Evolutionary conservation across 345 rosid genomes (phyloP).

Genomic region (Eucalyptus coolabah): DNA sequence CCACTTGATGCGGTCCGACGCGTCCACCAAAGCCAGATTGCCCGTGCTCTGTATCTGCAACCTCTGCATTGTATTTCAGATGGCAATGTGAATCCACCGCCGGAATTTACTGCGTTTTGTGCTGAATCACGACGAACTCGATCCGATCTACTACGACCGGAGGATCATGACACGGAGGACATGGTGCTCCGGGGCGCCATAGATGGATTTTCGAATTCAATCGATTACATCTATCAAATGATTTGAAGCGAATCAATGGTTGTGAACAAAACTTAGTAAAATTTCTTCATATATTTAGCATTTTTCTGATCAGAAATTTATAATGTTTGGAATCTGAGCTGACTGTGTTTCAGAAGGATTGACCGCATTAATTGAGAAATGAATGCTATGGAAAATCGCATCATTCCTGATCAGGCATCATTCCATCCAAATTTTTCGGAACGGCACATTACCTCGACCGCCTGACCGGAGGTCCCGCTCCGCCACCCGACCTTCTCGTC

Average conservation of each 20-base stretch:
- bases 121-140: neutral
- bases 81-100: neutral
- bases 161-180: neutral
- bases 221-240: neutral
- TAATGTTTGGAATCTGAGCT: neutral
- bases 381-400: neutral
- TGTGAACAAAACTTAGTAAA: neutral
- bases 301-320: neutral
- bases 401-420: neutral
- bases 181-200: neutral
- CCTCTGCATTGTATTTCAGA: conserved; percentile 34
- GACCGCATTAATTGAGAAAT: neutral
- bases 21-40: conserved; percentile 60
- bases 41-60: conserved; percentile 56
- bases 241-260: neutral
- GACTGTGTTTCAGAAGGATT: neutral
- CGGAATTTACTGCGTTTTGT: neutral
- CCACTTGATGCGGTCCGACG: conserved; percentile 52
- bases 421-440: neutral
- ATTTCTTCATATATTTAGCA: neutral
- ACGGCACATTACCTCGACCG: conserved; percentile 54
- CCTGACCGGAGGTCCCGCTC: conserved; percentile 77
- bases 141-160: neutral
- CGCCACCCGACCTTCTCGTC: conserved; percentile 60
- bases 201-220: neutral